phyloP scores from a whole-genome alignment of 2,329 filamentous ascomycete genomes.

The Hysterium pulicare region DNA sequence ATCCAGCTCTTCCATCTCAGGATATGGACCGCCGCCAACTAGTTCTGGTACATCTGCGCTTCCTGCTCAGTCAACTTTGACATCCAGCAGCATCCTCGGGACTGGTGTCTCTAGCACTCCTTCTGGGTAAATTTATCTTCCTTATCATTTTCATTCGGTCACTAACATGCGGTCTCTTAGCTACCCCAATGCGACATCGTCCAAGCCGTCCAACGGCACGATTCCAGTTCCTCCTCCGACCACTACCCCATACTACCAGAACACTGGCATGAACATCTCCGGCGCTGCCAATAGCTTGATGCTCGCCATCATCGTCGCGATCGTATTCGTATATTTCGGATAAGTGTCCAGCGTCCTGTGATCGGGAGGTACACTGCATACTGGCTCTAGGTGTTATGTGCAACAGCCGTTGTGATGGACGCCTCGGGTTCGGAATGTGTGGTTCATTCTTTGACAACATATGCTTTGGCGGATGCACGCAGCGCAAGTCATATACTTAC shows the following conservation, averaged over 20 bases:
- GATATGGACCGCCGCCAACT: neutral
- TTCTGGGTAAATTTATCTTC: neutral
- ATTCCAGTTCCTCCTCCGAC: neutral
- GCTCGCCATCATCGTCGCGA: neutral
- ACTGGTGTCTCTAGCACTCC: too few relatives aligned
- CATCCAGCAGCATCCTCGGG: too few relatives aligned
- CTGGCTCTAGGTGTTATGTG: neutral
- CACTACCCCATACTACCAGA: neutral
- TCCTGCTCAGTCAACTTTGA: neutral
- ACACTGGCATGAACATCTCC: neutral
- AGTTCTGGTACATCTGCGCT: neutral
- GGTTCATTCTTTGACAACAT: too few relatives aligned
- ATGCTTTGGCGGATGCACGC: too few relatives aligned
- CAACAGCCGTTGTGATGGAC: neutral
- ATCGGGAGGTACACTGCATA: neutral
- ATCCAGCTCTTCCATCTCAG: neutral
- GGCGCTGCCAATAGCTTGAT: neutral
- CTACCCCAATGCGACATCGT: neutral
- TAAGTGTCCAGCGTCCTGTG: neutral
- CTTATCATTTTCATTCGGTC: neutral
- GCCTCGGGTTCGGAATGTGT: too few relatives aligned
- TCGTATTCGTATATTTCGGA: neutral
- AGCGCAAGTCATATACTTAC: too few relatives aligned
- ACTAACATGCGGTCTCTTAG: neutral
- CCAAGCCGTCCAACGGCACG: neutral